Conservation (phyloP, 495 filamentous ascomycete genomes). For the Hyaloscypha variabilis region DNA sequence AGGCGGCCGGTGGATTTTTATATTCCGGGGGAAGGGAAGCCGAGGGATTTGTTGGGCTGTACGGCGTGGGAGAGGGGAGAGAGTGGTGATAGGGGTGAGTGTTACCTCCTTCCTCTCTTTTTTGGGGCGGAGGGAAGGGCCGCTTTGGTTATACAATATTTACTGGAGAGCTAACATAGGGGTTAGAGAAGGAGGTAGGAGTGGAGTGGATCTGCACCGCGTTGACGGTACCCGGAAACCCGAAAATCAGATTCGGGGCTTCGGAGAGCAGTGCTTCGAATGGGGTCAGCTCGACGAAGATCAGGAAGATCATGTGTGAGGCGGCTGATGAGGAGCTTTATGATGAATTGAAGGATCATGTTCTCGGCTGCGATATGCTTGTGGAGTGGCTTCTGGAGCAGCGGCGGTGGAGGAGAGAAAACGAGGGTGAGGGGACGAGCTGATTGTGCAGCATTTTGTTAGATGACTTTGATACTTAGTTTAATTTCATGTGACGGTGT, state of each 20-base stretch:
- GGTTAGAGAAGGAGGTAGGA: not conserved
- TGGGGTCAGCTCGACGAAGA: not conserved
- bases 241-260: not conserved
- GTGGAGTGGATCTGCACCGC: not conserved
- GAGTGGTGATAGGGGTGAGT: not conserved
- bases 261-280: not conserved
- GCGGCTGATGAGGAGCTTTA: not conserved
- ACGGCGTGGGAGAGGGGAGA: not conserved
- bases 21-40: not conserved
- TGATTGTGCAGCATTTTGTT: too few relatives aligned
- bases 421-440: too few relatives aligned
- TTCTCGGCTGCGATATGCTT: not conserved
- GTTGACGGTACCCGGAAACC: not conserved
- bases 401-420: too few relatives aligned
- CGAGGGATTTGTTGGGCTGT: not conserved
- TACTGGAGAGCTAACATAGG: too few relatives aligned
- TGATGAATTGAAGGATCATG: not conserved
- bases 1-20: not conserved
- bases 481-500: too few relatives aligned
- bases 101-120: not conserved
- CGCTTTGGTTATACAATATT: too few relatives aligned
- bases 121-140: not conserved
- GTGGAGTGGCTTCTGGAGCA: not conserved
- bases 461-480: too few relatives aligned
- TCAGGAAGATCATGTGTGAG: slow-evolving; percentile 3